These are phyloP conservation scores for Starmerella asiatica DNA, from an alignment of 805 yeast genomes.

Conservation along the genomic window DNA sequence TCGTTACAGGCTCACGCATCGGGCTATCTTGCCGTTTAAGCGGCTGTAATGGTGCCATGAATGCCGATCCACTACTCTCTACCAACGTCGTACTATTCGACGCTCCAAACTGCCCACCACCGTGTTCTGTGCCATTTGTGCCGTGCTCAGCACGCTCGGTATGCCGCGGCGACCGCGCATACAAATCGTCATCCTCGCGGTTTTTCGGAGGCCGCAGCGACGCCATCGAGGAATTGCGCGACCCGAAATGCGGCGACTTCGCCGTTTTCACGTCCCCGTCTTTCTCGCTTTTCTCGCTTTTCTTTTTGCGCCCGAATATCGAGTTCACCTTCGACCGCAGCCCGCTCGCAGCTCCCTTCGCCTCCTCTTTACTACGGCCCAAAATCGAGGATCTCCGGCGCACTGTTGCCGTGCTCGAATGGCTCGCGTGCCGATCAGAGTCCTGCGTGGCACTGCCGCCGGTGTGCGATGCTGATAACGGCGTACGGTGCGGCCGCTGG, in stretches of 20 bases:
- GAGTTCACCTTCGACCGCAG: conserved; percentile 29
- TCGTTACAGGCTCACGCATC: neutral
- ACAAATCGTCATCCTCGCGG: conserved; percentile 8
- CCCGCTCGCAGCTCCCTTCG: conserved; percentile 8
- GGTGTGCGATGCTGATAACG: neutral
- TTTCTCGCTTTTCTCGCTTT: neutral
- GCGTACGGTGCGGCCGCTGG: neutral
- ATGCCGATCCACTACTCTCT: too few relatives aligned
- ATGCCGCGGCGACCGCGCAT: conserved; percentile 9
- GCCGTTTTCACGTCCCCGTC: conserved; percentile 8
- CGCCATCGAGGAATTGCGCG: conserved; percentile 1
- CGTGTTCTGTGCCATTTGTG: too few relatives aligned
- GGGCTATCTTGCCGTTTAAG: neutral
- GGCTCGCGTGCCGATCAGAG: conserved; percentile 16
- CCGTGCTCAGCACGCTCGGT: too few relatives aligned
- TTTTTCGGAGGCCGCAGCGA: conserved; percentile 7
- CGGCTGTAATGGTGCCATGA: conserved; percentile 10
- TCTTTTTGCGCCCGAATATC: conserved; percentile 25
- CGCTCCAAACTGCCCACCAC: too few relatives aligned
- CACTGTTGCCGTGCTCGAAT: conserved; percentile 12
- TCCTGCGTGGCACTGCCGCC: neutral
- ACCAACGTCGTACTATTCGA: too few relatives aligned
- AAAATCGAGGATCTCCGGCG: conserved; percentile 6
- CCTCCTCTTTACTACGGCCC: neutral
- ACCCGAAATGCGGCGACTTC: conserved; percentile 18